Evolutionary conservation across 257 asterid species (phyloP), one percentile per base, ranked within the genome.

Genomic region (Gentiana macrophylla): DNA sequence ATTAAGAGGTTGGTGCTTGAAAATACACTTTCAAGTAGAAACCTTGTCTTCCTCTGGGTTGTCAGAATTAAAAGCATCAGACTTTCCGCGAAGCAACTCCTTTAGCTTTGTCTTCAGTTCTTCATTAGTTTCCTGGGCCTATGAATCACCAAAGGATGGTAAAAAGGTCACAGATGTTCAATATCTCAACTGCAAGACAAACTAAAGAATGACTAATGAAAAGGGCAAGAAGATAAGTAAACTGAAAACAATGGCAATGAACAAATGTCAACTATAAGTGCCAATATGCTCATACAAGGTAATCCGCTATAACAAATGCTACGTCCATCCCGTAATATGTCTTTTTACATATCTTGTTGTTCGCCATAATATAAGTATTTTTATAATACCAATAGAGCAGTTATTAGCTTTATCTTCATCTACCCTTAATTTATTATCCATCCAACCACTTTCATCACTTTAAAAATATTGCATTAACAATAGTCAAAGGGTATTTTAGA

Each of bases 31-130:
- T 32, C n/a, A 52, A 32, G 37, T 55, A 4, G 55, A 51, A 56
- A 91, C 98, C 96, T 81, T 84, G 83, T 91, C 98, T 65, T 83
- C 97, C 75, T 85, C 94, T 8, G 67, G 77, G 53, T 73, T 71
- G 57, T 85, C 98, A 70, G 66, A 60, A 66, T 80, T 85, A 61
- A 91, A 87, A 43, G 61, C 83, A 75, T 91, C 98, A 56, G 84
- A 71, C 69, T 85, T 91, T 67, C 79, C 93, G 32, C 95, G 95
- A 54, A 91, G 86, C 35, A 73, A 55, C 73, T 72, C 86, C 74
- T 91, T 91, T 11, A 91, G 82, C 80, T 82, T 87, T 32, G 70
- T 55, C 70, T 91, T 83, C 68, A 91, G 62, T 58, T 87, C 97
- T 61, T 91, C 97, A 71, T 78, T 87, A 77, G 85, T 87, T 33